Base-by-base conservation (phyloP, 345 rosid genomes). In the Boechera retrofracta region DNA sequence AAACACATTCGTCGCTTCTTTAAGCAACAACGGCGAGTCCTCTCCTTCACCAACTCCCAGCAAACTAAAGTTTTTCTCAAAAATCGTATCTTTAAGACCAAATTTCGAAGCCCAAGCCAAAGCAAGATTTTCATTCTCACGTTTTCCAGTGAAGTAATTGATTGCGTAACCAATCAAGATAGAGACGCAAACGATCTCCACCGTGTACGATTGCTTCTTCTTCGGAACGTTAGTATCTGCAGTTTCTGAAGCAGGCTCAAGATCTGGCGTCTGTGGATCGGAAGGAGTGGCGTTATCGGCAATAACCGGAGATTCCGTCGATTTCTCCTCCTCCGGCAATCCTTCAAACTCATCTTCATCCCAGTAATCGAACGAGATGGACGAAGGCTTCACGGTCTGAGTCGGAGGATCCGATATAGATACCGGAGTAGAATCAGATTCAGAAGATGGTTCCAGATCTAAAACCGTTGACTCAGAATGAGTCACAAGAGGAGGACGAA, bases 291-390 rank as follows among this genome's bases (percentile, higher is more conserved):
- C 62, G 35, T 79, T 71, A 32, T 86, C 86, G 5, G 84, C 1
- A 48, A 33, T 5, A 58, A 61, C 36, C 0, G 75, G 69, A 61
- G 84, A 32, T 1, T 65, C 63, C 31, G 4, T 4, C 21, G 68
- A 21, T 9, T 75, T 54, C 4, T 84, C 81, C 1, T 83, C 83
- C 1, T 68, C 61, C 2, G 98, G 99, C 7, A 96, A 78, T 7
- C 98, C 99, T 61, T 92, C 99, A 83, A 93, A 92, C 76, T 93
- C 99, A 51, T 95, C 99, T 54, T 95, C 99, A 64, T 95, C 97
- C 98, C 98, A 93, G 82, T 85, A 87, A 39, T 89, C 98, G 69
- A 92, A 87, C 11, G 90, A 61, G 11, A 75, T 35, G 4, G 89
- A 39, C 0, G 91, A 64, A 4, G 91, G 77, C 51, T 79, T 77